Conservation (phyloP, 768 basidiomycete genomes). For the Lentinula edodes region DNA sequence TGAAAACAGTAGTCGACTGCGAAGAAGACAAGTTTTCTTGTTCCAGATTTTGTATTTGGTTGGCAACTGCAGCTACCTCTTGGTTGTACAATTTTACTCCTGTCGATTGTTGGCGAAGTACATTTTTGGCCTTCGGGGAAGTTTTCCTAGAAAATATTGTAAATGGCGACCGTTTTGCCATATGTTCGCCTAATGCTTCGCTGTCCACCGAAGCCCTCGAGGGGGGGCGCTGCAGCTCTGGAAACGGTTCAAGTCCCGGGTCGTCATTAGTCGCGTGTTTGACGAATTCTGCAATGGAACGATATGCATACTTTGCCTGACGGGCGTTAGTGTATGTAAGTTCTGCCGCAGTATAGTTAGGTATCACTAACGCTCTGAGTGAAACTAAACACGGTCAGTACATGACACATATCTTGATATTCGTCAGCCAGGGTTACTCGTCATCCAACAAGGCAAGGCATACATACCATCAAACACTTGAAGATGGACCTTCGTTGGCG, state of each 20-base stretch:
- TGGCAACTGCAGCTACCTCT: constrained; percentile 21
- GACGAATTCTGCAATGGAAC: constrained; percentile 51
- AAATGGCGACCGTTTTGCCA: background rate
- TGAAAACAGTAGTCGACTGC: background rate
- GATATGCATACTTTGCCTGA: constrained; percentile 57
- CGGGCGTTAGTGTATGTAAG: background rate
- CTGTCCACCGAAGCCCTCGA: constrained; percentile 16
- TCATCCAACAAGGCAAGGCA: background rate
- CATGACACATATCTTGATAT: constrained; percentile 61
- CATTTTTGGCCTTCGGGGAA: constrained; percentile 3
- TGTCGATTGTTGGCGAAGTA: background rate
- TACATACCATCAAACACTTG: constrained; percentile 67
- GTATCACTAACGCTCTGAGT: constrained; percentile 42
- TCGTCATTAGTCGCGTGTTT: constrained; percentile 43
- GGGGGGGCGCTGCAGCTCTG: constrained; percentile 30
- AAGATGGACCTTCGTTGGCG: constrained; percentile 60
- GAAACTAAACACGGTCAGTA: constrained; percentile 68
- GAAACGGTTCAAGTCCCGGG: constrained; percentile 37
- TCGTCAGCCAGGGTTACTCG: background rate
- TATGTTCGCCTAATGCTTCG: constrained; percentile 11
- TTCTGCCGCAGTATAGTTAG: too few species aligned
- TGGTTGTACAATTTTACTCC: constrained; percentile 23
- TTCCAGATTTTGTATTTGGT: constrained; percentile 19
- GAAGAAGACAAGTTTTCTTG: background rate
- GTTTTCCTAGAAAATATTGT: background rate